phyloP scores from a whole-genome alignment of 2,329 filamentous ascomycete species.

The Epichloe aotearoae region DNA sequence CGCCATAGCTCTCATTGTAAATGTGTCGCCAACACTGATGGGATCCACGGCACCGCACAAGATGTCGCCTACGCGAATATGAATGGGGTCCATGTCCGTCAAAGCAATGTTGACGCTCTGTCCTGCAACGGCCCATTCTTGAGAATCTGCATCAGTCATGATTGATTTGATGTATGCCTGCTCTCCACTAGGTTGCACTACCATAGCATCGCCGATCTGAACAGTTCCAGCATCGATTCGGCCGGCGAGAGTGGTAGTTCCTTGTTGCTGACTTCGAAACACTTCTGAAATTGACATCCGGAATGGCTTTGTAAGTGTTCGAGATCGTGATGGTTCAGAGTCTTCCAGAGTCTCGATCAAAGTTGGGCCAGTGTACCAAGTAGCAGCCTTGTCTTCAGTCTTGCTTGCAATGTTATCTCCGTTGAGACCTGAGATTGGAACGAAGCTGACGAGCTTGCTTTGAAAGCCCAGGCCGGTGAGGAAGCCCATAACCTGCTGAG shows the following conservation, averaged over 20 bases:
- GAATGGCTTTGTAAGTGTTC: constrained; percentile 64
- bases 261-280: constrained; percentile 67
- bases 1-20: constrained; percentile 73
- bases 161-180: constrained; percentile 70
- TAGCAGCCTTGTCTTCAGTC: constrained; percentile 40
- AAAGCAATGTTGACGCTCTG: constrained; percentile 81
- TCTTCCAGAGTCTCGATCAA: constrained; percentile 74
- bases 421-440: constrained; percentile 79
- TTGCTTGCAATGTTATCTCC: constrained; percentile 70
- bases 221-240: constrained; percentile 73
- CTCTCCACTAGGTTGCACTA: constrained; percentile 71
- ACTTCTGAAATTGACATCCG: constrained; percentile 81
- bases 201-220: constrained; percentile 69
- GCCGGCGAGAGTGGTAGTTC: constrained; percentile 73
- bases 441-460: constrained; percentile 66
- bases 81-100: constrained; percentile 68
- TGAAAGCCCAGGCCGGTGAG: constrained; percentile 72
- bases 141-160: constrained; percentile 57
- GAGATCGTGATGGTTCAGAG: constrained; percentile 54
- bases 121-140: constrained; percentile 85
- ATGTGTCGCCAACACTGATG: constrained; percentile 56
- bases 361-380: constrained; percentile 73
- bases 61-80: constrained; percentile 75
- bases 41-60: constrained; percentile 59
- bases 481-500: constrained; percentile 71